Percentiles rank a stretch among this genome's conserved stretches.
Evolutionary conservation across 1,284 basidiomycete genomes (phyloP).

Genomic region (Spongiforma sp.): DNA sequence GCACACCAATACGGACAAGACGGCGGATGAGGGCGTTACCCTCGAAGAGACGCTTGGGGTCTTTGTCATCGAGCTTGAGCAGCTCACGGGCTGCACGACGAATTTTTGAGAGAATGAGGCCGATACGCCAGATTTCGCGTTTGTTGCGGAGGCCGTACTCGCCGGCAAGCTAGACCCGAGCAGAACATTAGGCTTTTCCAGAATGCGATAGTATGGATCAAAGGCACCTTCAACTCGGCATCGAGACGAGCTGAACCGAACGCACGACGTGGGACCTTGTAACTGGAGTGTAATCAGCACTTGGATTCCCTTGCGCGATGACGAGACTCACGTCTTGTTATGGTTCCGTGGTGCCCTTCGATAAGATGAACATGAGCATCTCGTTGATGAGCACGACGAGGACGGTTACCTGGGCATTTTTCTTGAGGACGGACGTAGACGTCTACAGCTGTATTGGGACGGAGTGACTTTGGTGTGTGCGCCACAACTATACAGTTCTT

Average conservation of each 20-base stretch:
- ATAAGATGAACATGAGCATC: constrained; percentile 43
- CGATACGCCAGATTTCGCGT: constrained; percentile 99
- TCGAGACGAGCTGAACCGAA: constrained; percentile 99
- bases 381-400: constrained; percentile 22
- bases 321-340: constrained; percentile 88
- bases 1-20: constrained; percentile 99
- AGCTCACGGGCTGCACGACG: constrained; percentile 99
- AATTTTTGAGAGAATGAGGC: constrained; percentile 98
- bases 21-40: constrained; percentile 99
- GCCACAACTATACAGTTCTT: constrained; percentile 52
- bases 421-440: constrained; percentile 56
- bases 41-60: constrained; percentile 99
- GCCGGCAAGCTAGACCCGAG: constrained; percentile 83
- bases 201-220: neutral
- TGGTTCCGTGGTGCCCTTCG: constrained; percentile 87
- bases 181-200: constrained; percentile 8
- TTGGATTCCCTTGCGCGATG: constrained; percentile 67
- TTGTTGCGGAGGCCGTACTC: constrained; percentile 99
- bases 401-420: constrained; percentile 80
- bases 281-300: constrained; percentile 71
- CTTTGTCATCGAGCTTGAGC: constrained; percentile 99
- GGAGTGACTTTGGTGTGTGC: constrained; percentile 8
- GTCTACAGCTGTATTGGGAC: constrained; percentile 14
- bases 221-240: constrained; percentile 93
- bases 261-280: constrained; percentile 98